These are phyloP conservation scores for Colletotrichum cordylinicola DNA, from an alignment of 2,329 filamentous ascomycete genomes.

Conservation along the genomic window DNA sequence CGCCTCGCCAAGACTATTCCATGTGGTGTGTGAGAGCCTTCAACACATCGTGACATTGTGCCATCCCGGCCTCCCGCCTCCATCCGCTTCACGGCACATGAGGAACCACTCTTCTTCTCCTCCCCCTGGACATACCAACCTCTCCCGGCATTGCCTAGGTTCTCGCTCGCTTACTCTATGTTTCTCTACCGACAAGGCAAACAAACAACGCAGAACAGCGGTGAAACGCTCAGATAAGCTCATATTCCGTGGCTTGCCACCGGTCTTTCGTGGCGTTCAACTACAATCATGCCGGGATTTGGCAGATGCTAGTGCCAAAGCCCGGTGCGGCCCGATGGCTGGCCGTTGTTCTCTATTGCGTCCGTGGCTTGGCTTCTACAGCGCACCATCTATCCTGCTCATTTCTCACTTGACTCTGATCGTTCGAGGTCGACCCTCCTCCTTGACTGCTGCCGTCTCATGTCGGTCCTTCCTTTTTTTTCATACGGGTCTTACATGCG, in stretches of 20 bases:
- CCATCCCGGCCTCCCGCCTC: not conserved
- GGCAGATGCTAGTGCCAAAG: not conserved
- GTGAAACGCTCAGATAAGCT: not conserved
- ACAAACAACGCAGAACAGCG: not conserved
- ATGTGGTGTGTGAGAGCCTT: not conserved
- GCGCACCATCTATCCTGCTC: not conserved
- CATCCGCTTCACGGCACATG: not conserved
- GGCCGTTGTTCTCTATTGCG: not conserved
- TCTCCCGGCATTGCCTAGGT: not conserved
- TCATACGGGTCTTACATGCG: not conserved
- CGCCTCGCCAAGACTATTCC: not conserved
- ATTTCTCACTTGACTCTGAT: not conserved
- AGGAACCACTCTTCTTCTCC: not conserved
- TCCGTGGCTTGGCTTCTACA: not conserved
- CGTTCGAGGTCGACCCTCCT: not conserved
- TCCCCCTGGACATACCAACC: not conserved
- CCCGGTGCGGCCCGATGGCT: conserved; percentile 6
- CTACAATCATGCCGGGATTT: not conserved
- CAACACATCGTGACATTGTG: not conserved
- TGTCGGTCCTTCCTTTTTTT: not conserved
- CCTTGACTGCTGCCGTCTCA: not conserved
- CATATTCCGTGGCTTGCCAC: not conserved
- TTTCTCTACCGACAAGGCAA: not conserved
- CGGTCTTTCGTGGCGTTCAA: not conserved
- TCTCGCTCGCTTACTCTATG: not conserved